A percentile compares a stretch with the other conserved stretches of the same genome.
phyloP scores from a whole-genome alignment of 805 yeast genomes.

The Saturnispora bothae region DNA sequence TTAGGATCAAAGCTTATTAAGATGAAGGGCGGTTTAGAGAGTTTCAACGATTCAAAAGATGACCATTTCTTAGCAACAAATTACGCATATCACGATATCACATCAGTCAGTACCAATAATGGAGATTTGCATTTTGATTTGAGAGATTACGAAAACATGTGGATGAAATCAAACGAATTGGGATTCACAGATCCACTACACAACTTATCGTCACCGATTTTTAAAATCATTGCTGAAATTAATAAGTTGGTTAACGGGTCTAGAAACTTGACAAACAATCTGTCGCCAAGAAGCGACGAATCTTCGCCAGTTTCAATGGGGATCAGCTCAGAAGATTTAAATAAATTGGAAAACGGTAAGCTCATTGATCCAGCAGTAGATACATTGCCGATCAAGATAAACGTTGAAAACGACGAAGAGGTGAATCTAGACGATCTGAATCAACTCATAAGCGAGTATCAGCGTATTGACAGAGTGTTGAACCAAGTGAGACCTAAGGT shows the following conservation, averaged over 20 bases:
- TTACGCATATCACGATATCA: constrained; percentile 72
- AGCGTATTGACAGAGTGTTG: constrained; percentile 38
- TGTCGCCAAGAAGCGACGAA: not conserved
- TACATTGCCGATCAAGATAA: not conserved
- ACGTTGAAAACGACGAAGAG: constrained; percentile 13
- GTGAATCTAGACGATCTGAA: constrained; percentile 28
- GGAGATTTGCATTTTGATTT: constrained; percentile 58
- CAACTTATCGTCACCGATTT: constrained; percentile 64
- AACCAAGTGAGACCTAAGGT: constrained; percentile 46
- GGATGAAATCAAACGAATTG: constrained; percentile 28
- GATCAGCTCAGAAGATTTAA: constrained; percentile 8
- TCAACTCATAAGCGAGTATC: constrained; percentile 26
- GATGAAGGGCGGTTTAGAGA: constrained; percentile 49
- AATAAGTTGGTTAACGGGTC: constrained; percentile 40
- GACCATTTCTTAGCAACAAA: constrained; percentile 66
- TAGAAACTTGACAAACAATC: constrained; percentile 8
- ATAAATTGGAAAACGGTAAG: constrained; percentile 5
- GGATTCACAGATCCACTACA: constrained; percentile 56
- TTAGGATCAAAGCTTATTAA: constrained; percentile 57
- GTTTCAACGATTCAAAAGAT: constrained; percentile 42
- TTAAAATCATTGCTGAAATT: constrained; percentile 56
- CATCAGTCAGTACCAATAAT: constrained; percentile 50
- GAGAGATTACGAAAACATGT: constrained; percentile 46
- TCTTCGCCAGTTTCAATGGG: constrained; percentile 5
- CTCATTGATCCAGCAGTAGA: constrained; percentile 11